Percentiles rank a stretch among this genome's conserved stretches.
These are phyloP conservation scores for Oenanthe javanica DNA, from an alignment of 140 eudicot species.

Conservation along the genomic window DNA sequence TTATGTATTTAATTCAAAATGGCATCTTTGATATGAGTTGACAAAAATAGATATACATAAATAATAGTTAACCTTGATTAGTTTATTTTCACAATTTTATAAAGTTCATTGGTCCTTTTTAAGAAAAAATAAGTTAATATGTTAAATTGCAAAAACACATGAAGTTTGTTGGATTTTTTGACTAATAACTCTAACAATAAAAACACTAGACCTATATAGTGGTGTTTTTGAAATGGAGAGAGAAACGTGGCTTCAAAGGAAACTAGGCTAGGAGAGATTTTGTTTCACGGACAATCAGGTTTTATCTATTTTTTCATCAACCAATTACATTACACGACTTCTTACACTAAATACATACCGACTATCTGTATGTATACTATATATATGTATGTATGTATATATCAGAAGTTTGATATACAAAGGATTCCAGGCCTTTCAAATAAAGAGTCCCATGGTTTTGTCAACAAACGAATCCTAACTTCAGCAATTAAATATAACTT, in stretches of 20 bases:
- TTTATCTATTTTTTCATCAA: background rate
- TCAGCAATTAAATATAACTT: background rate
- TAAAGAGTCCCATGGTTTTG: slow-evolving; percentile 3
- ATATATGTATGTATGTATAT: too few species aligned
- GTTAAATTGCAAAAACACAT: too few species aligned
- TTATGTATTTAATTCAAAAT: too few species aligned
- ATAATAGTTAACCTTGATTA: too few species aligned
- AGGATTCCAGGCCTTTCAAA: background rate
- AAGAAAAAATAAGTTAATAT: too few species aligned
- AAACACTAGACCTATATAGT: slow-evolving; percentile 8
- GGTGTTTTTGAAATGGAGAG: background rate
- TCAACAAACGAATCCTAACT: background rate
- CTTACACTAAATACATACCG: background rate
- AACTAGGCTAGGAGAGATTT: background rate
- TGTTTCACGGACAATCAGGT: background rate
- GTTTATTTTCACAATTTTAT: too few species aligned
- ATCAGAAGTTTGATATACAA: background rate
- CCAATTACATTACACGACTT: background rate
- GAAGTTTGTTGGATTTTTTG: too few species aligned
- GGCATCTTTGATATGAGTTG: too few species aligned
- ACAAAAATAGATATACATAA: too few species aligned
- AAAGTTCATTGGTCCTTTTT: too few species aligned
- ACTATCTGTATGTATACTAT: background rate
- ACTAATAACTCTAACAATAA: background rate
- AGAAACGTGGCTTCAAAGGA: slow-evolving; percentile 13